These are phyloP conservation scores for Xerocomus brunneocitrinus DNA, from an alignment of 768 basidiomycete species.

Conservation along the genomic window DNA sequence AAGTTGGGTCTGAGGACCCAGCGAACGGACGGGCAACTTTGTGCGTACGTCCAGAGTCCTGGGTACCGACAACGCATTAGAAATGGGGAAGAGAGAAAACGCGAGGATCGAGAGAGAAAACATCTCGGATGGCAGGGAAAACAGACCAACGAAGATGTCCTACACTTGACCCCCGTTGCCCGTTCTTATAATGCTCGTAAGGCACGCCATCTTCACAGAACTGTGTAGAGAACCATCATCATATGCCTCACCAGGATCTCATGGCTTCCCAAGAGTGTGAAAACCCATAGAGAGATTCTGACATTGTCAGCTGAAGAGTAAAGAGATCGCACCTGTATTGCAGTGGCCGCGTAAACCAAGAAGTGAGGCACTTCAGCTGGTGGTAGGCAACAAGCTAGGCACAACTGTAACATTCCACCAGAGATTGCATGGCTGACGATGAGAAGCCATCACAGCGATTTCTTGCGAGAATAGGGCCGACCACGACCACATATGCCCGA, in stretches of 20 bases:
- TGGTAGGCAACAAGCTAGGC: background rate
- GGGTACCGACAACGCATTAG: slow-evolving; percentile 3
- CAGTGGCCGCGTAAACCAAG: background rate
- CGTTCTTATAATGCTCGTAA: too few species aligned
- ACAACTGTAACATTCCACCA: background rate
- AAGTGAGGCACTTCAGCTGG: background rate
- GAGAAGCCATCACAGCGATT: background rate
- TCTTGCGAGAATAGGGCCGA: background rate
- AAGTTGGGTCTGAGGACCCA: slow-evolving; percentile 26
- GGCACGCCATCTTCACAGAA: too few species aligned
- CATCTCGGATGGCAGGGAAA: background rate
- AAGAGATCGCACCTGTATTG: background rate
- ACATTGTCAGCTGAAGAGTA: background rate
- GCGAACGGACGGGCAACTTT: background rate
- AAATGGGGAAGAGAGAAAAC: slow-evolving; percentile 3
- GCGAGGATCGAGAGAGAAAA: slow-evolving; percentile 5
- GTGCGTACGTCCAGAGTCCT: background rate
- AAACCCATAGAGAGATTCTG: background rate
- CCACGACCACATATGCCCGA: background rate
- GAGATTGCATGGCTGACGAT: background rate
- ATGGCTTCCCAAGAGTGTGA: background rate
- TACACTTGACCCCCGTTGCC: too few species aligned
- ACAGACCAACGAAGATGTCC: too few species aligned
- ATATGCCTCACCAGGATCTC: background rate
- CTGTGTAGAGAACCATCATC: too few species aligned